Conservation (phyloP, 192 early-diverging fungal species). For the Coemansia sp. region DNA sequence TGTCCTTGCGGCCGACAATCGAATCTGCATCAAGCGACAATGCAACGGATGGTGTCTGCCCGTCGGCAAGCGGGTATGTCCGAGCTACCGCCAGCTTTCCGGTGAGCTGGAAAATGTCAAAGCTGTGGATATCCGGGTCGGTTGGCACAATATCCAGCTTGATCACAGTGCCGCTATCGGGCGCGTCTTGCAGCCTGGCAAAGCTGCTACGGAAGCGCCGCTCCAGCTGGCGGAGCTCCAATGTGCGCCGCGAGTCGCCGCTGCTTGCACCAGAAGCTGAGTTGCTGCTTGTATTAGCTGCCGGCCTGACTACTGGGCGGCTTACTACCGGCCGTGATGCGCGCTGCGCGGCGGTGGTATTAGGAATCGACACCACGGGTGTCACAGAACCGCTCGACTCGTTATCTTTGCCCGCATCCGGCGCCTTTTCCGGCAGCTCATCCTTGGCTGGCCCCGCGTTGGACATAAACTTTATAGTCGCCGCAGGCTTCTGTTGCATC, state of each 20-base stretch:
- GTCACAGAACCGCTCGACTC: neutral
- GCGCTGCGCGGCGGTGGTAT: neutral
- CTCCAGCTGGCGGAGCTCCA: slow-evolving; percentile 47
- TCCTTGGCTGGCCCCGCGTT: slow-evolving; percentile 7
- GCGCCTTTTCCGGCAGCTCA: neutral
- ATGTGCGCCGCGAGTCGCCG: neutral
- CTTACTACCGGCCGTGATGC: slow-evolving; percentile 25
- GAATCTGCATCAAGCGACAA: slow-evolving; percentile 23
- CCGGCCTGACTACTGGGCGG: slow-evolving; percentile 16
- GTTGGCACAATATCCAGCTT: slow-evolving; percentile 32
- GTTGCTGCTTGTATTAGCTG: neutral
- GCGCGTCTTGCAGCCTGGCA: slow-evolving; percentile 7
- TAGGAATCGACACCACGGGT: slow-evolving; percentile 2
- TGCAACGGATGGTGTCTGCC: slow-evolving; percentile 11
- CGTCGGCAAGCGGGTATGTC: slow-evolving; percentile 17
- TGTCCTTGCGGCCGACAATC: slow-evolving; percentile 35
- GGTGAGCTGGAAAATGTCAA: slow-evolving; percentile 32
- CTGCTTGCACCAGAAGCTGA: neutral
- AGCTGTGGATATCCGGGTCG: slow-evolving; percentile 33
- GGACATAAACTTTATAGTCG: slow-evolving; percentile 57
- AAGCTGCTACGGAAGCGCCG: slow-evolving; percentile 46
- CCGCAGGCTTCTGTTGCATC: slow-evolving; percentile 59
- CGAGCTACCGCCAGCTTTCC: slow-evolving; percentile 14
- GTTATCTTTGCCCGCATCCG: neutral
- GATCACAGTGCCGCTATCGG: slow-evolving; percentile 8